Evolutionary conservation across 2,329 filamentous ascomycete species (phyloP).

Genomic region (Colletotrichum plurivorum): DNA sequence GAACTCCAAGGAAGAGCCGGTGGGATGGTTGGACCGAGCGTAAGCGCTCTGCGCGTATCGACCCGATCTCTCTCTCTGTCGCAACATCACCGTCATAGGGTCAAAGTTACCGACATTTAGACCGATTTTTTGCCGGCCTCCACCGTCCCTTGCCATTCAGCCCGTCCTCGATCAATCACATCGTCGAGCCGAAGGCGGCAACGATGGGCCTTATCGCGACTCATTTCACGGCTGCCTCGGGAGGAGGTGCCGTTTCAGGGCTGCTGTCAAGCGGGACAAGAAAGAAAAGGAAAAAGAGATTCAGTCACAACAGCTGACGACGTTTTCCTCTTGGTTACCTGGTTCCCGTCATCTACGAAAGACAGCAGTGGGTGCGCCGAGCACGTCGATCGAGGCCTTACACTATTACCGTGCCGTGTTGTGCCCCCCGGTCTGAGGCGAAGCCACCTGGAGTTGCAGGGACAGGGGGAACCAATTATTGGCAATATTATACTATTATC

Average conservation of each 20-base stretch:
- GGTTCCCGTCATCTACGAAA: not conserved
- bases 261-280: not conserved
- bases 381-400: not conserved
- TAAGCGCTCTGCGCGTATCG: too few relatives aligned
- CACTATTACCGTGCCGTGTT: not conserved
- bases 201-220: constrained; percentile 1
- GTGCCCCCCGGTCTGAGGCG: not conserved
- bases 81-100: not conserved
- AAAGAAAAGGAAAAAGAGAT: not conserved
- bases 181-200: not conserved
- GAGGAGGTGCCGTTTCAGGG: not conserved
- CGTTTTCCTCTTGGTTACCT: not conserved
- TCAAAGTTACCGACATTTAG: not conserved
- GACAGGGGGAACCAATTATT: too few relatives aligned
- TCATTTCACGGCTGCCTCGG: not conserved
- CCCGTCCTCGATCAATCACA: not conserved
- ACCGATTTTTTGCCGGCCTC: not conserved
- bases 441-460: not conserved
- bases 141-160: not conserved
- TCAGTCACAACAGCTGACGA: too few relatives aligned
- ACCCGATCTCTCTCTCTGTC: not conserved
- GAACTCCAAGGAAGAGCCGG: constrained; percentile 13
- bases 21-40: not conserved
- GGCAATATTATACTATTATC: constrained; percentile 4
- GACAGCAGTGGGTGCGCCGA: not conserved